Percentiles rank a stretch among this genome's conserved stretches.
These are phyloP conservation scores for Acanthamoeba pearcei DNA, from an alignment of 208 protist genomes.

Conservation along the genomic window DNA sequence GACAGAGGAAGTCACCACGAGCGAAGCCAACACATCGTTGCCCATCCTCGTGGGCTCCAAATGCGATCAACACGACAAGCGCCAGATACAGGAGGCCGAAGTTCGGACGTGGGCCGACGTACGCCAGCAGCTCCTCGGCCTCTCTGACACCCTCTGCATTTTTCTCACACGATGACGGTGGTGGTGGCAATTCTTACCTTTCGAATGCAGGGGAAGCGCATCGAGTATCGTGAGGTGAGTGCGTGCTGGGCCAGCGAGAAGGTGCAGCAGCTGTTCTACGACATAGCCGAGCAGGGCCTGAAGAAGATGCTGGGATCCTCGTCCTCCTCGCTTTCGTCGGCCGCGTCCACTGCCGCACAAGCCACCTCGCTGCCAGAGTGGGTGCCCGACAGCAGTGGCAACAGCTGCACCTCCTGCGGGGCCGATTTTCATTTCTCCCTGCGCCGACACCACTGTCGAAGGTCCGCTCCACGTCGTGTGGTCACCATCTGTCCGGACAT, in stretches of 20 bases:
- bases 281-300: conserved; percentile 3
- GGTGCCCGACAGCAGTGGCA: conserved; percentile 58
- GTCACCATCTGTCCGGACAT: too few species aligned
- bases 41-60: conserved; percentile 31
- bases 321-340: background rate
- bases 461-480: background rate
- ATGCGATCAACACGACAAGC: background rate
- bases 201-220: conserved; percentile 27
- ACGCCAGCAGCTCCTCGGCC: background rate
- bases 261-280: conserved; percentile 8
- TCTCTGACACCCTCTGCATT: background rate
- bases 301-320: conserved; percentile 7
- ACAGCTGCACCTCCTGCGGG: conserved; percentile 51
- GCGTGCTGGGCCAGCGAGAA: conserved; percentile 21
- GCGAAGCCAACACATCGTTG: background rate
- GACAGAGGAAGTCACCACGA: conserved; percentile 51
- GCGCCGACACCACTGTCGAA: conserved; percentile 32
- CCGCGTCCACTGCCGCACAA: background rate
- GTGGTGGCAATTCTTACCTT: too few species aligned
- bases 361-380: conserved; percentile 52
- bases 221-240: conserved; percentile 30
- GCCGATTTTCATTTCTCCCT: conserved; percentile 29
- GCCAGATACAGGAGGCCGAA: conserved; percentile 10
- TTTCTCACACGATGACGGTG: too few species aligned
- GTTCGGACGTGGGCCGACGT: conserved; percentile 10